A percentile compares a stretch with the other conserved stretches of the same genome.
Conservation (phyloP, 768 basidiomycete genomes). For the Russula virescens region DNA sequence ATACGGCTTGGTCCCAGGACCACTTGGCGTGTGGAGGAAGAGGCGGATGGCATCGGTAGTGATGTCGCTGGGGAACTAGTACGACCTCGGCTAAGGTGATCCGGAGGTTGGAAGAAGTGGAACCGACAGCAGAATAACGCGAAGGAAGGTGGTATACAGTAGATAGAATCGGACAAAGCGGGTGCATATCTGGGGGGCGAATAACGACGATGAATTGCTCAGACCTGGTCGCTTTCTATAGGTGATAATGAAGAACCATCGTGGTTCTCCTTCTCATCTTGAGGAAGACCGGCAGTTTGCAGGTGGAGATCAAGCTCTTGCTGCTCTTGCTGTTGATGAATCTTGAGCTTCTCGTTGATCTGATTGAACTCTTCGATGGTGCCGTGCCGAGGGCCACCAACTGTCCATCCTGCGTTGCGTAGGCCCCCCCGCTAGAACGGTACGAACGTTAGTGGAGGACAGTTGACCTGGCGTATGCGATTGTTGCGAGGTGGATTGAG, state of each 20-base stretch:
- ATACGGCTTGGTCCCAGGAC: constrained; percentile 20
- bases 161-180: constrained; percentile 2
- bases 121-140: constrained; percentile 6
- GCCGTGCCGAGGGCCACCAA: constrained; percentile 34
- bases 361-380: constrained; percentile 33
- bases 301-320: constrained; percentile 25
- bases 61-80: constrained; percentile 24
- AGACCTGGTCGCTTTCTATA: neutral
- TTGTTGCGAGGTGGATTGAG: constrained; percentile 31
- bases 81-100: constrained; percentile 22
- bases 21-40: constrained; percentile 17
- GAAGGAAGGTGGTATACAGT: constrained; percentile 10
- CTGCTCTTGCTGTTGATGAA: constrained; percentile 17
- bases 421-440: constrained; percentile 29
- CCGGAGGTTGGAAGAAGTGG: constrained; percentile 16
- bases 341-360: constrained; percentile 31
- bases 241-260: neutral
- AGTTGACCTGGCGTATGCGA: constrained; percentile 28
- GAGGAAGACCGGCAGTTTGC: constrained; percentile 1
- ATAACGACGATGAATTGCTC: constrained; percentile 16
- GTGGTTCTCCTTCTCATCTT: constrained; percentile 26
- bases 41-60: constrained; percentile 12
- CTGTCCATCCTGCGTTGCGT: constrained; percentile 33
- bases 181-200: constrained; percentile 20
- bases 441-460: constrained; percentile 24